phyloP scores from a whole-genome alignment of 1,139 yeast genomes.

The Pichia sp. region DNA sequence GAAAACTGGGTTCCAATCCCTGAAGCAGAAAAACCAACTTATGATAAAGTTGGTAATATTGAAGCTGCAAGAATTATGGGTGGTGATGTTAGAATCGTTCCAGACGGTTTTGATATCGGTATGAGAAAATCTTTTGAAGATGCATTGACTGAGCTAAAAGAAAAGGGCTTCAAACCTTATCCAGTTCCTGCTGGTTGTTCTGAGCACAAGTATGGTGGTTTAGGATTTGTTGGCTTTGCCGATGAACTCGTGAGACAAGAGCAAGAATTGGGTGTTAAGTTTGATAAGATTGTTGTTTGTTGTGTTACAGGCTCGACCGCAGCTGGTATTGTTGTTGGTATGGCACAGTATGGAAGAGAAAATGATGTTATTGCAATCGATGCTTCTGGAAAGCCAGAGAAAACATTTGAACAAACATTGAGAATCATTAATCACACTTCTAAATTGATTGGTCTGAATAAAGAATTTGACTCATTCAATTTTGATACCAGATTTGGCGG shows the following conservation, averaged over 20 bases:
- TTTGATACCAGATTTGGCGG: constrained; percentile 28
- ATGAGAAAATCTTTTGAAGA: constrained; percentile 29
- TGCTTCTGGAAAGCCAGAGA: constrained; percentile 30
- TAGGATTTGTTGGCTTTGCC: constrained; percentile 30
- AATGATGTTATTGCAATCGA: constrained; percentile 29
- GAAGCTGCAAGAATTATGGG: constrained; percentile 30
- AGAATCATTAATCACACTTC: constrained; percentile 28
- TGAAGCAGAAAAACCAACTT: constrained; percentile 25
- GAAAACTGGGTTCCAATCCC: constrained; percentile 31
- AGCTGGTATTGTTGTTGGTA: constrained; percentile 29
- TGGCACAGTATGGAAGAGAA: constrained; percentile 29
- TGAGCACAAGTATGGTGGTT: constrained; percentile 29
- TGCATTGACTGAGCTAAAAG: constrained; percentile 23
- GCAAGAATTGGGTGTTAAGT: constrained; percentile 27
- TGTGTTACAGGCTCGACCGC: constrained; percentile 30
- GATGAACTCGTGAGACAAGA: constrained; percentile 29
- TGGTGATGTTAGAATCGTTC: constrained; percentile 29
- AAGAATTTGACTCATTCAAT: constrained; percentile 23
- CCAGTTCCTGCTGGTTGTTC: constrained; percentile 32
- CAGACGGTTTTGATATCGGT: constrained; percentile 30
- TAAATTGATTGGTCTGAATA: constrained; percentile 25
- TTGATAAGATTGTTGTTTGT: constrained; percentile 29
- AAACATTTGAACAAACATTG: constrained; percentile 27
- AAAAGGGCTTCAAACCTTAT: constrained; percentile 25
- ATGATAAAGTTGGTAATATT: constrained; percentile 30